Base-by-base conservation (phyloP, 768 basidiomycete genomes). In the Fistulinella prunicolor region DNA sequence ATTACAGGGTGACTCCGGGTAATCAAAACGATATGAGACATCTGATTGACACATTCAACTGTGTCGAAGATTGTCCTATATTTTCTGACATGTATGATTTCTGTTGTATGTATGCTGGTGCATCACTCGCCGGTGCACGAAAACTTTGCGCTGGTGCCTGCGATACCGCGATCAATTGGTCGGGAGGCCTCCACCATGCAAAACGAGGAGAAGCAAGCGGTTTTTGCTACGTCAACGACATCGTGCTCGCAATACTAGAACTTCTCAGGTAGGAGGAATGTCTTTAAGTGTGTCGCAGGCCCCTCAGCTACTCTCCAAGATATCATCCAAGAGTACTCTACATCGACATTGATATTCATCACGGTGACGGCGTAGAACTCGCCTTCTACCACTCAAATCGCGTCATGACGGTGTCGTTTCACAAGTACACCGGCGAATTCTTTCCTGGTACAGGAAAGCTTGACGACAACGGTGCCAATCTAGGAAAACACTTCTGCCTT, bases 101-200 rank as follows among this genome's bases (percentile, higher is more conserved):
- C 55, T 95, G 91, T 66, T 80, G 82, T 38, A 87, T 94, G 81
- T 99, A 96, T 66, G 80, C 95, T 2, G 96, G 96, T 1, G 94
- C 80, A 0, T 94, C 91, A 1, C 73, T 99, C 17, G 90, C 92
- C 16, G 96, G 89, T 1, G 94, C 94, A 9, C 74, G 93, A 17
- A 94, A 93, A 65, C 75, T 98, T 3, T 83, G 82, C 43, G 78
- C 86, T 2, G 92, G 91, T 1, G 64, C 84, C 2, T 92, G 94
- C 16, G 96, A 99, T 68, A 97, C 95, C 36, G 96, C 96, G 0
- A 92, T 99, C 59, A 98, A 97, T 62, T 99, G 96, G 96, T 94
- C 94, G 19, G 96, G 96, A 1, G 96, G 96, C 0, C 77, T 99
- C 17, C 96, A 99, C 69, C 96, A 99, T 60, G 96, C 95, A 2